Conservation (phyloP, 2,329 filamentous ascomycete species). For the Tricladium varicosporioides region DNA sequence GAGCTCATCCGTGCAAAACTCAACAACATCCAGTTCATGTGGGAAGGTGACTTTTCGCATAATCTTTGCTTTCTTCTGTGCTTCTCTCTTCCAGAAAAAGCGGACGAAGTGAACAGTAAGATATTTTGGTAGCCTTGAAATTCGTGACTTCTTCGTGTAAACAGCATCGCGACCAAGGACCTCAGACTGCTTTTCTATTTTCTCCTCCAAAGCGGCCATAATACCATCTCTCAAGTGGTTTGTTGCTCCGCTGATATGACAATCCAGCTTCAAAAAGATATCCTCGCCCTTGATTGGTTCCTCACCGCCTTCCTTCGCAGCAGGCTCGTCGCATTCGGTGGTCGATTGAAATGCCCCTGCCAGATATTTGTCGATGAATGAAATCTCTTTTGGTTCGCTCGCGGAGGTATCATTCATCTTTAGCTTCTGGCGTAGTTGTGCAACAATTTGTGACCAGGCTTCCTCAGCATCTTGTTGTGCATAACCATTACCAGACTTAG, state of each 20-base stretch:
- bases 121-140: conserved; percentile 89
- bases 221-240: conserved; percentile 93
- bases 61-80: conserved; percentile 98
- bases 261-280: conserved; percentile 87
- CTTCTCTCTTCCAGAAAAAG: conserved; percentile 96
- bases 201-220: conserved; percentile 75
- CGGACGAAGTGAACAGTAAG: conserved; percentile 95
- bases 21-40: conserved; percentile 85
- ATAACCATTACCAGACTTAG: conserved; percentile 78
- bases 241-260: conserved; percentile 83
- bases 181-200: conserved; percentile 86
- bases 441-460: conserved; percentile 93
- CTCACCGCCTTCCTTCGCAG: conserved; percentile 73
- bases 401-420: conserved; percentile 54
- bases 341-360: conserved; percentile 75
- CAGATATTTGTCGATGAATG: conserved; percentile 91
- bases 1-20: conserved; percentile 92
- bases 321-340: conserved; percentile 80
- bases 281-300: conserved; percentile 66
- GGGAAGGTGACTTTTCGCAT: conserved; percentile 98
- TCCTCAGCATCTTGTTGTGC: conserved; percentile 99
- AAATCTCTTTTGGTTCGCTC: conserved; percentile 54
- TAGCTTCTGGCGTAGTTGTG: conserved; percentile 76
- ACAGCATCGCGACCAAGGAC: conserved; percentile 72
- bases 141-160: conserved; percentile 90